Evolutionary conservation across 352 stramenopile genomes (phyloP), one percentile per base, ranked within the genome.

Genomic region (Pythium utonaiense): DNA sequence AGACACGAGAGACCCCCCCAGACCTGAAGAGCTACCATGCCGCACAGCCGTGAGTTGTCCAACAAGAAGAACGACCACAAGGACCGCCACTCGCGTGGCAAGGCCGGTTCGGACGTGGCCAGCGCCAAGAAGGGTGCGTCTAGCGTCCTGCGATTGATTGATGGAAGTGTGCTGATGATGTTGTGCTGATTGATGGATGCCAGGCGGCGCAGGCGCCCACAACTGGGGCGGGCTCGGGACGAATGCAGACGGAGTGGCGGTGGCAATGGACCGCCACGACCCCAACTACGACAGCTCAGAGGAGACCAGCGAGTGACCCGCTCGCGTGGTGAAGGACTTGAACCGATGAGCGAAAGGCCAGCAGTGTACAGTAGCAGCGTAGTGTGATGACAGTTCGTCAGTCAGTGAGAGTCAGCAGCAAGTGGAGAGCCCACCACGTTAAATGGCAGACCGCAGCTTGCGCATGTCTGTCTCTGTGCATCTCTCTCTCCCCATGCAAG

Each of bases 31-130:
- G n/a, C n/a, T n/a, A n/a, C n/a, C 17, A 93, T 94, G 85, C 78
- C 85, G 36, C 71, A 86, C 57, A 92, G 82, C 69, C 85, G 82
- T 42, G 80, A 92, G 60, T 73, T 92, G 49, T 52, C 72, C 36
- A 93, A 87, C 73, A 93, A 93, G 74, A 93, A 91, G 74, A 91
- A 89, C 67, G 78, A 86, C 60, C 67, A 85, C 62, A 93, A 93
- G 78, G 81, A 94, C 64, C 85, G 80, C 28, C 82, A 91, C 28
- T 91, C 83, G 48, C 77, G 82, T n/a, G 85, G 82, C 2, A 77
- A 66, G 9, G 63, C 80, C 22, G 79, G 79, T 34, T 75, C 73
- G 19, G 74, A 68, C 19, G 56, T 62, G 1, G 27, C 61, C 21
- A 73, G 61, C 27, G 70, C 69, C 49, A 91, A 91, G 75, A 91